Conservation (phyloP, 179 eudicot genomes). For the Amaranthus tricolor region DNA sequence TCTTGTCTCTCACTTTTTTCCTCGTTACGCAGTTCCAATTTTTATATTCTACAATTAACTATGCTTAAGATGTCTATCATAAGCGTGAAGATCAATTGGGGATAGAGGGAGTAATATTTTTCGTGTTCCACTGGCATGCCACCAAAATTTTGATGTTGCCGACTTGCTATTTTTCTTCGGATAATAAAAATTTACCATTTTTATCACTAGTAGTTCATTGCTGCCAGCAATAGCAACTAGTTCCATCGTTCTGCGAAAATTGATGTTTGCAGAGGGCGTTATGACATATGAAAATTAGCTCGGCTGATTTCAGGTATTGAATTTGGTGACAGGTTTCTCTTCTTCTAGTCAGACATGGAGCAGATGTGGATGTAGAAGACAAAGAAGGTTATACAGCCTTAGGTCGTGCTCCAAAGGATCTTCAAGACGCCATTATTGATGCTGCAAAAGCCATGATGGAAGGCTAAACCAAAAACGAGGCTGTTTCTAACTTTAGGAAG, state of each 20-base stretch:
- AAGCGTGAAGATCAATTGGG: not conserved
- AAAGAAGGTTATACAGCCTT: slow-evolving; percentile 93
- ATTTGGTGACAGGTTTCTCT: slow-evolving; percentile 56
- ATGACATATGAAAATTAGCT: not conserved
- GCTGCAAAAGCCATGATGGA: slow-evolving; percentile 94
- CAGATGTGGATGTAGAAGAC: slow-evolving; percentile 87
- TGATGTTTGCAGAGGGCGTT: not conserved
- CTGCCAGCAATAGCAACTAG: not conserved
- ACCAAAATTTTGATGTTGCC: not conserved
- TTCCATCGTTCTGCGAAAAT: not conserved
- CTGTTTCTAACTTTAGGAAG: not conserved
- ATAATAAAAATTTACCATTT: no score
- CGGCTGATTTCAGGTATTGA: slow-evolving; percentile 3
- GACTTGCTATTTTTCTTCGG: no score
- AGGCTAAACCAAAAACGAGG: slow-evolving; percentile 35
- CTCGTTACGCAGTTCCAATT: no score
- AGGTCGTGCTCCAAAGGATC: slow-evolving; percentile 69
- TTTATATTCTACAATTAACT: no score
- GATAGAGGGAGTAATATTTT: not conserved
- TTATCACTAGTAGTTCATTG: no score
- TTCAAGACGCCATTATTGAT: slow-evolving; percentile 64
- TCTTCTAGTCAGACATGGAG: slow-evolving; percentile 88
- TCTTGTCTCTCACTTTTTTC: no score
- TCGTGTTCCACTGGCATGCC: no score
- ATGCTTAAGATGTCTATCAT: no score